Percentiles rank a stretch among this genome's conserved stretches.
phyloP scores from a whole-genome alignment of 2,329 filamentous ascomycete species.

The Berkeleyomyces basicola region DNA sequence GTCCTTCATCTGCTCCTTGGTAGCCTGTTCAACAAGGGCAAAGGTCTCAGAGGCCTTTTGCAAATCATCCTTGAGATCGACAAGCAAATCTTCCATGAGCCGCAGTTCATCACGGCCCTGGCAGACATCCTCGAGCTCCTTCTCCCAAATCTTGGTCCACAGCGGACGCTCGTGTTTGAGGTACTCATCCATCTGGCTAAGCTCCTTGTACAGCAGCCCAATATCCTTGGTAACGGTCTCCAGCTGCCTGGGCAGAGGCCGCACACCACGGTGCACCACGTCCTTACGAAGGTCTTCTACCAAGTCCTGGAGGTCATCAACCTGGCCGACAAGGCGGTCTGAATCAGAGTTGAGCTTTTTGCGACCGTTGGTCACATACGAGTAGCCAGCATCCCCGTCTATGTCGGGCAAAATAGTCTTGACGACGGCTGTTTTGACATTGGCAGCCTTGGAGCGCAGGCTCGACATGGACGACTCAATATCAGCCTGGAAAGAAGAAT shows the following conservation, averaged over 20 bases:
- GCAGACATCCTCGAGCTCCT: slow-evolving; percentile 88
- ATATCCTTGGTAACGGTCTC: slow-evolving; percentile 85
- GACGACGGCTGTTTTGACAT: slow-evolving; percentile 59
- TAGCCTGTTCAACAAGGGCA: slow-evolving; percentile 87
- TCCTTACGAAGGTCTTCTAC: slow-evolving; percentile 96
- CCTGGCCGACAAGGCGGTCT: slow-evolving; percentile 75
- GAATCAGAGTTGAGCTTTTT: slow-evolving; percentile 76
- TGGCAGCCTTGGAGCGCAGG: slow-evolving; percentile 64
- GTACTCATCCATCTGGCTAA: slow-evolving; percentile 89
- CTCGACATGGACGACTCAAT: slow-evolving; percentile 74
- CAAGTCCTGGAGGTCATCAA: slow-evolving; percentile 92
- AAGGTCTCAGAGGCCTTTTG: slow-evolving; percentile 92
- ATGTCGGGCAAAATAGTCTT: slow-evolving; percentile 55
- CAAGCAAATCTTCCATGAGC: slow-evolving; percentile 86
- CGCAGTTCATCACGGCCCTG: slow-evolving; percentile 89
- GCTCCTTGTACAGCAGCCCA: slow-evolving; percentile 59
- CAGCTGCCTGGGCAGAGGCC: slow-evolving; percentile 76
- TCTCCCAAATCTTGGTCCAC: slow-evolving; percentile 99
- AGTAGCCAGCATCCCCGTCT: slow-evolving; percentile 63
- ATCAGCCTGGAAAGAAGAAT: slow-evolving; percentile 77
- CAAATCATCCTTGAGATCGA: slow-evolving; percentile 83
- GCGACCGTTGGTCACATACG: slow-evolving; percentile 73
- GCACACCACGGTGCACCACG: slow-evolving; percentile 81
- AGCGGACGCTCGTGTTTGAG: slow-evolving; percentile 82
- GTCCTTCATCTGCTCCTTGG: slow-evolving; percentile 90